Percentiles rank a stretch among this genome's conserved stretches.
Conservation (phyloP, 768 basidiomycete species). For the Trametopsis cervina region DNA sequence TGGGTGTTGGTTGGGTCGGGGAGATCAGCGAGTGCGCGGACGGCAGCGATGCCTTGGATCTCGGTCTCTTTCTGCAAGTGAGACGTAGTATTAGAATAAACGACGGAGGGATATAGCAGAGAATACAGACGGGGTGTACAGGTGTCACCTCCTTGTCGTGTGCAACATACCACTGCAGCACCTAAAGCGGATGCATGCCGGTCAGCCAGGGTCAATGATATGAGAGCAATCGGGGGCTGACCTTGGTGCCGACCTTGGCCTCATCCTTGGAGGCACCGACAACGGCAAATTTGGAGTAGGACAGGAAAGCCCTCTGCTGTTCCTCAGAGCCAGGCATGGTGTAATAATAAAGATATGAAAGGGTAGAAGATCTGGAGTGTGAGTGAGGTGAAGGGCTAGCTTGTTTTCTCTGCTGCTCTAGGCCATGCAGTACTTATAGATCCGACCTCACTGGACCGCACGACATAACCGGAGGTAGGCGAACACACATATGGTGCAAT, state of each 20-base stretch:
- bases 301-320: constrained; percentile 49
- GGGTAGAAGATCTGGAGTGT: no score
- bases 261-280: constrained; percentile 79
- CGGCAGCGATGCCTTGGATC: constrained; percentile 57
- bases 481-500: background rate
- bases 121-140: constrained; percentile 57
- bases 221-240: constrained; percentile 10
- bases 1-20: constrained; percentile 58
- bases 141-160: constrained; percentile 58
- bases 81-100: background rate
- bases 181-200: constrained; percentile 31
- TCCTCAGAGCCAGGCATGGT: constrained; percentile 29
- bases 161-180: constrained; percentile 70
- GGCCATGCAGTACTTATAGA: background rate
- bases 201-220: background rate
- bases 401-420: background rate
- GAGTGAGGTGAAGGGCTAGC: constrained; percentile 4
- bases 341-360: background rate
- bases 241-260: constrained; percentile 76
- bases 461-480: no score
- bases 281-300: constrained; percentile 63
- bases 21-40: constrained; percentile 50
- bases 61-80: constrained; percentile 54
- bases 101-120: background rate
- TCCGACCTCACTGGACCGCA: background rate